Conservation (phyloP, 2,329 filamentous ascomycete species). For the Penicillium sp. region DNA sequence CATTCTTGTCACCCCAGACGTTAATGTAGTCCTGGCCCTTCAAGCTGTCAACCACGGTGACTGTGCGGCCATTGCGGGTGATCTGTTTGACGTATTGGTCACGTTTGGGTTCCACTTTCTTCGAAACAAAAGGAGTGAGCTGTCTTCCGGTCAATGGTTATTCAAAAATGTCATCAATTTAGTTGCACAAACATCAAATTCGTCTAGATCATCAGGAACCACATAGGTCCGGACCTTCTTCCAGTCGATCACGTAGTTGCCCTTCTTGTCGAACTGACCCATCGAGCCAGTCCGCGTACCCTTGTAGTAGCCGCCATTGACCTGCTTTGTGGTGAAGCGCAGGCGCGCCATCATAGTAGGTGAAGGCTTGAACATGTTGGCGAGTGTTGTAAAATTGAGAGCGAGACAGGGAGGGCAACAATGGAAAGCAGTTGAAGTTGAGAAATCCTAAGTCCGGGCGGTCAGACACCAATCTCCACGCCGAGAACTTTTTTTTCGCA, state of each 20-base stretch:
- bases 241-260: constrained; percentile 74
- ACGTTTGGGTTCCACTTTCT: constrained; percentile 33
- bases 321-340: constrained; percentile 90
- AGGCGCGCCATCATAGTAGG: constrained; percentile 63
- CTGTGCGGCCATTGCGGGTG: constrained; percentile 25
- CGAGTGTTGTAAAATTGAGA: constrained; percentile 8
- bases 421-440: background rate
- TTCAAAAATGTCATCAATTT: background rate
- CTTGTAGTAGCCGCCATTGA: constrained; percentile 95
- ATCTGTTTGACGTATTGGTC: constrained; percentile 30
- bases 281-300: constrained; percentile 86
- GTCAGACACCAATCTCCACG: constrained; percentile 30
- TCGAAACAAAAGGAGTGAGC: constrained; percentile 50
- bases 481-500: constrained; percentile 37
- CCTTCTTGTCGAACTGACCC: constrained; percentile 69
- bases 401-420: constrained; percentile 21
- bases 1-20: constrained; percentile 39
- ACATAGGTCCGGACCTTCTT: constrained; percentile 88
- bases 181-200: constrained; percentile 64
- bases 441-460: constrained; percentile 16
- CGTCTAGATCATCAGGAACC: constrained; percentile 67
- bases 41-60: constrained; percentile 32
- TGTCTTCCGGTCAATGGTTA: constrained; percentile 20
- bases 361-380: constrained; percentile 46
- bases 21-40: constrained; percentile 40